A percentile compares a stretch with the other conserved stretches of the same genome.
Evolutionary conservation across 164 flowering plant species (phyloP).

Genomic region (Malania oleifera): DNA sequence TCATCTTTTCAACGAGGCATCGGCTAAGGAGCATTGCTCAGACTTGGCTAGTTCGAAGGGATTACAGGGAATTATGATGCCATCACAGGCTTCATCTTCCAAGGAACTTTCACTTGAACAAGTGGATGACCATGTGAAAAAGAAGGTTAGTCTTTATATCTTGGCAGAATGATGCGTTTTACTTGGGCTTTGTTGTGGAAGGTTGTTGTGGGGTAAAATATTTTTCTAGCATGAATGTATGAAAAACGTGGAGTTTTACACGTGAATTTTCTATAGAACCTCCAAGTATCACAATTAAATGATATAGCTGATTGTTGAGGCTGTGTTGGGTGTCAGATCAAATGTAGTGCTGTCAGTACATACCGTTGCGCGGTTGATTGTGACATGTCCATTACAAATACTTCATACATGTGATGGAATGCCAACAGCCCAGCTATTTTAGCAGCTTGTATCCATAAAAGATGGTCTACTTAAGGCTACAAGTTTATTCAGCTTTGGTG

Average conservation of each 20-base stretch:
- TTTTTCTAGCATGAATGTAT: too few species aligned
- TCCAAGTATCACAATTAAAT: too few species aligned
- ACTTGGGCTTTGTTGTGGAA: not conserved
- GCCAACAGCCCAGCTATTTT: too few species aligned
- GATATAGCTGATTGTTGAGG: too few species aligned
- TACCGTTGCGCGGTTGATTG: too few species aligned
- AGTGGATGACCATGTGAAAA: constrained; percentile 21
- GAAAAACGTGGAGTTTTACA: too few species aligned
- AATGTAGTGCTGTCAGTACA: too few species aligned
- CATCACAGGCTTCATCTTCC: constrained; percentile 28
- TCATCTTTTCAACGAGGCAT: constrained; percentile 39
- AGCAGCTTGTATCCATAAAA: not conserved
- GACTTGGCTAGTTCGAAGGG: constrained; percentile 22
- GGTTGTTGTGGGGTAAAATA: not conserved
- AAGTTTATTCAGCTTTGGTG: not conserved
- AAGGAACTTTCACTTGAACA: constrained; percentile 21
- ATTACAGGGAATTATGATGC: constrained; percentile 18
- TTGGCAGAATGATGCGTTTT: not conserved
- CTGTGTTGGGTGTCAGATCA: too few species aligned
- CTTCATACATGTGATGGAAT: too few species aligned
- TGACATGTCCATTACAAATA: not conserved
- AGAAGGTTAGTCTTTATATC: constrained; percentile 25
- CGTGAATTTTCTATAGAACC: too few species aligned
- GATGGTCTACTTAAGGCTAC: not conserved
- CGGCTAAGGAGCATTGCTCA: constrained; percentile 24